Evolutionary conservation across 202 grass and related monocot species (phyloP).

Genomic region (Panicum virgatum): DNA sequence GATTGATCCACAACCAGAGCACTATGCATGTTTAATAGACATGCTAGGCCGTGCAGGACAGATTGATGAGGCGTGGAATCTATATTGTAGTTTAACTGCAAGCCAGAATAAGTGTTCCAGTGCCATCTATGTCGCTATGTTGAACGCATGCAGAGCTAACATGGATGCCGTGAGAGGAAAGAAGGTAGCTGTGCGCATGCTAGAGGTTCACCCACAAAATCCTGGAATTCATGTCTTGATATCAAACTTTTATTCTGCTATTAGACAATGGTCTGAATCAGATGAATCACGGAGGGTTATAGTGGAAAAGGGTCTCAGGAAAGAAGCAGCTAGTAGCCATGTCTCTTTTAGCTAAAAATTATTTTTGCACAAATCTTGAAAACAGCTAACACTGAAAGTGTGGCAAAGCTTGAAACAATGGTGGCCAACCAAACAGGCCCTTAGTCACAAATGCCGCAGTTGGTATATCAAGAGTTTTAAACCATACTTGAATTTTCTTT

Average conservation of each 20-base stretch:
- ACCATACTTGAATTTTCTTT: not conserved
- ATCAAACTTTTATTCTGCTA: conserved; percentile 56
- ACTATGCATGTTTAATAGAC: conserved; percentile 59
- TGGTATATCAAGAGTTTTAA: not conserved
- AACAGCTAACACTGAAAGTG: not conserved
- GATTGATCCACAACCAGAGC: conserved; percentile 50
- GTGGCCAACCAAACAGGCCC: not conserved
- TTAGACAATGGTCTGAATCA: conserved; percentile 39
- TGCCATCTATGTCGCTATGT: conserved; percentile 57
- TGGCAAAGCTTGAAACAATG: not conserved
- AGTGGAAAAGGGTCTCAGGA: conserved; percentile 45
- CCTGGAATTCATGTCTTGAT: conserved; percentile 54
- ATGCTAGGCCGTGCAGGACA: conserved; percentile 53
- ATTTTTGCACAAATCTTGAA: conserved; percentile 12
- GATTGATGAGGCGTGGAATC: conserved; percentile 58
- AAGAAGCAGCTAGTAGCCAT: conserved; percentile 54
- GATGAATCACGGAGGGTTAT: conserved; percentile 45
- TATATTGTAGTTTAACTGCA: conserved; percentile 40
- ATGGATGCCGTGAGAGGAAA: conserved; percentile 55
- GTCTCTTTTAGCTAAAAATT: conserved; percentile 18
- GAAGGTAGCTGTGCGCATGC: conserved; percentile 44
- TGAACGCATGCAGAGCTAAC: conserved; percentile 49
- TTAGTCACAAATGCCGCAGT: not conserved
- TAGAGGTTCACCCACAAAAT: conserved; percentile 38
- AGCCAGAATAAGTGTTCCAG: conserved; percentile 10